Evolutionary conservation across 2,329 filamentous ascomycete genomes (phyloP).

Genomic region (Pestalotiopsis sp.): DNA sequence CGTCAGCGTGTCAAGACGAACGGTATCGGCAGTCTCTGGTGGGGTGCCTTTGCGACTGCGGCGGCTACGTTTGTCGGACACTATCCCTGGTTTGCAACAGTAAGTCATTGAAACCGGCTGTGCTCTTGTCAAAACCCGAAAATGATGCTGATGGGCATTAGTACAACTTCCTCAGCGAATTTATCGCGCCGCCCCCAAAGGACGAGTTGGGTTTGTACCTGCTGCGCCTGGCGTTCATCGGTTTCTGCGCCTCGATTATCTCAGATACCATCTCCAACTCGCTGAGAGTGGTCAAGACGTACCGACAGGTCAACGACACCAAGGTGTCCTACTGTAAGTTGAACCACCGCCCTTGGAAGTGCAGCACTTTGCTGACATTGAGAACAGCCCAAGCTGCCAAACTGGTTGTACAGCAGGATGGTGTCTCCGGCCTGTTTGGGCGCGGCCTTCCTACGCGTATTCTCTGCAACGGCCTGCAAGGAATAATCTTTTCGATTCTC

Average conservation of each 20-base stretch:
- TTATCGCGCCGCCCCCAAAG: conserved; percentile 39
- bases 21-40: conserved; percentile 47
- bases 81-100: conserved; percentile 51
- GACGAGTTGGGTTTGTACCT: conserved; percentile 41
- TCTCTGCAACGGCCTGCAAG: conserved; percentile 47
- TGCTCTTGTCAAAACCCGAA: not conserved
- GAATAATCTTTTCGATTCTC: conserved; percentile 46
- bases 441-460: conserved; percentile 48
- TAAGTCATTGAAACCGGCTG: conserved; percentile 19
- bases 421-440: conserved; percentile 41
- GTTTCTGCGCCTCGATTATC: conserved; percentile 44
- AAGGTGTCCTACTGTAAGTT: conserved; percentile 44
- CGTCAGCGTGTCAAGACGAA: conserved; percentile 44
- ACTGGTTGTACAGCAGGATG: conserved; percentile 40
- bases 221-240: conserved; percentile 41
- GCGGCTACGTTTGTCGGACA: conserved; percentile 49
- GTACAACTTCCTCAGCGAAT: conserved; percentile 44
- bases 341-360: not conserved
- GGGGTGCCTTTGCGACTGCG: conserved; percentile 48
- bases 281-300: conserved; percentile 47
- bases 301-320: conserved; percentile 49
- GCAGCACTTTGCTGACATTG: not conserved
- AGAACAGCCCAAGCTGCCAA: conserved; percentile 41
- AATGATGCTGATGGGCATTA: conserved; percentile 16
- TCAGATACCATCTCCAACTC: conserved; percentile 49